phyloP scores from a whole-genome alignment of 768 basidiomycete species.

The Crepidotus variabilis region DNA sequence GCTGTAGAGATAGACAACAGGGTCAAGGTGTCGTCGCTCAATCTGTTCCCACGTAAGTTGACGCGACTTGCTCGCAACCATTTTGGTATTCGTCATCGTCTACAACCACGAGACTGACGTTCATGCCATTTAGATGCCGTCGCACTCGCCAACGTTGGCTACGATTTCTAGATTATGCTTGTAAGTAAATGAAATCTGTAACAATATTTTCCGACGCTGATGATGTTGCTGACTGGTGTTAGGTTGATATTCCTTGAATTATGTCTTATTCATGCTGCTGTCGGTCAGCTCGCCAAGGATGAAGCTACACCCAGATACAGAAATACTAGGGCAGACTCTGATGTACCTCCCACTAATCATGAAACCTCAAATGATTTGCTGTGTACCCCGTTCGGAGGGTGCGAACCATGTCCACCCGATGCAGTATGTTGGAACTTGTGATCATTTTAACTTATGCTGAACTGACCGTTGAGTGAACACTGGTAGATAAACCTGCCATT shows the following conservation, averaged over 20 bases:
- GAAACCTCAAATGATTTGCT: conserved; percentile 22
- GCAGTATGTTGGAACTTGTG: conserved; percentile 38
- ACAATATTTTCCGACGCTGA: not conserved
- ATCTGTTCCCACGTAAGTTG: conserved; percentile 14
- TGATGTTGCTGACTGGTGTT: not conserved
- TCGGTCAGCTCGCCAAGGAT: conserved; percentile 8
- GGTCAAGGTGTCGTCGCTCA: not conserved
- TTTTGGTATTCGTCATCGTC: not conserved
- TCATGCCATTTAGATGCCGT: conserved; percentile 34
- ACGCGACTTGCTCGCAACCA: not conserved
- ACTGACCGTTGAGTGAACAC: conserved; percentile 3
- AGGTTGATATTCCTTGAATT: conserved; percentile 10
- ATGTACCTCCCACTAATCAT: conserved; percentile 2
- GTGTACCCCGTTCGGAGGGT: conserved; percentile 23
- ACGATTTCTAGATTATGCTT: conserved; percentile 24
- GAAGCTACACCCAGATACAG: not conserved
- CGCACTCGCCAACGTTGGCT: conserved; percentile 28
- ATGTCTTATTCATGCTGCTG: conserved; percentile 9
- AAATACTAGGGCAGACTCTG: conserved; percentile 8
- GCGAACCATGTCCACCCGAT: conserved; percentile 51
- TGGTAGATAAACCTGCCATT: conserved; percentile 78
- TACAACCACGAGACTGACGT: conserved; percentile 17
- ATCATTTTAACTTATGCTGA: not conserved
- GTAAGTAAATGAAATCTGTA: conserved; percentile 18
- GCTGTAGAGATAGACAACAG: not conserved